Evolutionary conservation across 192 early-diverging fungal genomes (phyloP).

Genomic region (Coemansia sp.): DNA sequence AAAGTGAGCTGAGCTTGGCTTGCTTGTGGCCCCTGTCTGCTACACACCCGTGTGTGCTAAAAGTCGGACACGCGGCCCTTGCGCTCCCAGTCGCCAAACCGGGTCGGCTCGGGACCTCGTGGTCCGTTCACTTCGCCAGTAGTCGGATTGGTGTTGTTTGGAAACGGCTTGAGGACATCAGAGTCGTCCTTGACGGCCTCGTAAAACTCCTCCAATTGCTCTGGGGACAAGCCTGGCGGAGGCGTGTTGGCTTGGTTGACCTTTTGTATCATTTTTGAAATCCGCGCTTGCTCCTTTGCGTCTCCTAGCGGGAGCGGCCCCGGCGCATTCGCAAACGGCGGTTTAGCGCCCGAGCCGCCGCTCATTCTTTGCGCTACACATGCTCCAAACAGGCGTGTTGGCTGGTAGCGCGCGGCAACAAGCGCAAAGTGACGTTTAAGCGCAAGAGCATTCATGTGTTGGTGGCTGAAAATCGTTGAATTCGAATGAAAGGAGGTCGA

Average conservation of each 20-base stretch:
- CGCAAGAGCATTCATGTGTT: background rate
- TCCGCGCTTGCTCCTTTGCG: conserved; percentile 58
- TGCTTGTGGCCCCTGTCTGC: background rate
- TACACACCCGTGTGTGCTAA: conserved; percentile 20
- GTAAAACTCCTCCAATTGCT: conserved; percentile 51
- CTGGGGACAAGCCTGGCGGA: conserved; percentile 29
- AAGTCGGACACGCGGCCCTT: conserved; percentile 75
- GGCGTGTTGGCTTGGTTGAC: conserved; percentile 42
- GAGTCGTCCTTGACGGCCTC: conserved; percentile 45
- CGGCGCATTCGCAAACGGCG: conserved; percentile 41
- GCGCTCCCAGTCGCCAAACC: conserved; percentile 82
- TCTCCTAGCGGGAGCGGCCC: conserved; percentile 68
- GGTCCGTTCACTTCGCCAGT: conserved; percentile 76
- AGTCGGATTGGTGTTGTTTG: conserved; percentile 63
- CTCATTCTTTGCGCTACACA: background rate
- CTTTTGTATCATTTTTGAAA: conserved; percentile 57
- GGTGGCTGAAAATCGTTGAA: background rate
- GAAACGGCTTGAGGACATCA: conserved; percentile 55
- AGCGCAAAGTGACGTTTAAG: background rate
- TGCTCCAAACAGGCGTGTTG: background rate
- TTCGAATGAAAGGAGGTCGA: background rate
- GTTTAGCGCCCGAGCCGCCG: background rate
- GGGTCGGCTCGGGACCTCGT: conserved; percentile 74
- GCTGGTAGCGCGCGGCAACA: background rate
- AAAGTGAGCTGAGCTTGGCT: background rate